A percentile compares a stretch with the other conserved stretches of the same genome.
Evolutionary conservation across 1,284 basidiomycete species (phyloP).

Genomic region (Wolfiporia cocos): DNA sequence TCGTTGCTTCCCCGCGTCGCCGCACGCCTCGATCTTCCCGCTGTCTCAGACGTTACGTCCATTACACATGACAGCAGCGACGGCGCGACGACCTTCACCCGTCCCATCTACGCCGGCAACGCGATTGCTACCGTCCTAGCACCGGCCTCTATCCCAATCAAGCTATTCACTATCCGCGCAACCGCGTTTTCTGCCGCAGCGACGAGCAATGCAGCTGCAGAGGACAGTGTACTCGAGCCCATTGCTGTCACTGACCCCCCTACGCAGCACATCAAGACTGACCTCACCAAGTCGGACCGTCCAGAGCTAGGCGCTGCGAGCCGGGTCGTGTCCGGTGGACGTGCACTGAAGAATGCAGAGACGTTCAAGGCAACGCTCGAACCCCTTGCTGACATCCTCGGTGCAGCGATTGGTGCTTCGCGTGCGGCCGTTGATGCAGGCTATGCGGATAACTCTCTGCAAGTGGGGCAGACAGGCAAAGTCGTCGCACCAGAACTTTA

Average conservation of each 20-base stretch:
- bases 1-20: slow-evolving; percentile 85
- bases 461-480: slow-evolving; percentile 99
- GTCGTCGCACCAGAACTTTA: slow-evolving; percentile 94
- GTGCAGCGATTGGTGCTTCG: slow-evolving; percentile 95
- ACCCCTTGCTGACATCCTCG: slow-evolving; percentile 89
- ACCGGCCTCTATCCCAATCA: slow-evolving; percentile 67
- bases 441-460: slow-evolving; percentile 96
- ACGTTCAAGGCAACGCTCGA: slow-evolving; percentile 87
- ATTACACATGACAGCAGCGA: slow-evolving; percentile 72
- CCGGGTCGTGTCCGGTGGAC: slow-evolving; percentile 91
- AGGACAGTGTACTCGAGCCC: slow-evolving; percentile 63
- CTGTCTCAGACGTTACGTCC: slow-evolving; percentile 87
- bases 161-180: slow-evolving; percentile 94
- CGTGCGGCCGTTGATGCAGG: slow-evolving; percentile 98
- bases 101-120: slow-evolving; percentile 98
- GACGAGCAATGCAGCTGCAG: slow-evolving; percentile 42
- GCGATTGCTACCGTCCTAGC: slow-evolving; percentile 92
- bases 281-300: slow-evolving; percentile 86
- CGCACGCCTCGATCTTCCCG: slow-evolving; percentile 79
- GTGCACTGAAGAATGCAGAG: slow-evolving; percentile 93
- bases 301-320: slow-evolving; percentile 89
- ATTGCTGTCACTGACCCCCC: slow-evolving; percentile 56
- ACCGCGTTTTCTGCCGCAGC: slow-evolving; percentile 85
- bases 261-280: slow-evolving; percentile 80
- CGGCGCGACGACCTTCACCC: slow-evolving; percentile 76